phyloP scores from a whole-genome alignment of 352 stramenopile species.

The Pythium vanterpoolii region DNA sequence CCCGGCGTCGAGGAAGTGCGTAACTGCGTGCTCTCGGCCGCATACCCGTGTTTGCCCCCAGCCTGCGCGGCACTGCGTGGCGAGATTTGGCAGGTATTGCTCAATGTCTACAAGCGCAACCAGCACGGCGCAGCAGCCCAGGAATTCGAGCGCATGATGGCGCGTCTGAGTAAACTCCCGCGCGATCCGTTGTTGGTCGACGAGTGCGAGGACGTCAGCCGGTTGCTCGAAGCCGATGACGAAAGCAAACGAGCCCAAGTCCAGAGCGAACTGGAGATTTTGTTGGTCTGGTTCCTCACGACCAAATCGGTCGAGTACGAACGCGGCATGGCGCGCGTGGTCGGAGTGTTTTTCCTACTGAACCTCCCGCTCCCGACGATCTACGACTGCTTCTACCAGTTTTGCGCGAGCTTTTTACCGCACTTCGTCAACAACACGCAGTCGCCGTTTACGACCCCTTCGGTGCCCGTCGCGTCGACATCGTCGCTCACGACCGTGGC shows the following conservation, averaged over 20 bases:
- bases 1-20: constrained; percentile 72
- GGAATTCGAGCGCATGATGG: constrained; percentile 73
- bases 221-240: constrained; percentile 28
- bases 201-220: constrained; percentile 49
- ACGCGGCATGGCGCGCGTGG: constrained; percentile 69
- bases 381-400: constrained; percentile 88
- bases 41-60: constrained; percentile 49
- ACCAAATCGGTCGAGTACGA: constrained; percentile 77
- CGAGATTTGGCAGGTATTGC: constrained; percentile 80
- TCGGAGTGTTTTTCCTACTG: constrained; percentile 70
- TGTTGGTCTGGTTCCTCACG: constrained; percentile 79
- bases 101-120: constrained; percentile 80
- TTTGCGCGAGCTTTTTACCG: constrained; percentile 66
- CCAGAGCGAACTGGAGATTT: constrained; percentile 65
- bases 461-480: neutral
- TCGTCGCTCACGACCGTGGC: neutral
- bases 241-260: constrained; percentile 27
- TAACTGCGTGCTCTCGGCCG: constrained; percentile 47
- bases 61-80: constrained; percentile 47
- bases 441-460: constrained; percentile 5
- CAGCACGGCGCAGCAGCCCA: constrained; percentile 63
- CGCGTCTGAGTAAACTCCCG: constrained; percentile 57
- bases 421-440: constrained; percentile 52
- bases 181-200: constrained; percentile 55
- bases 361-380: constrained; percentile 70